Evolutionary conservation across 1,139 yeast genomes (phyloP), one percentile per base, ranked within the genome.

Genomic region (Blastobotrys indianensis): DNA sequence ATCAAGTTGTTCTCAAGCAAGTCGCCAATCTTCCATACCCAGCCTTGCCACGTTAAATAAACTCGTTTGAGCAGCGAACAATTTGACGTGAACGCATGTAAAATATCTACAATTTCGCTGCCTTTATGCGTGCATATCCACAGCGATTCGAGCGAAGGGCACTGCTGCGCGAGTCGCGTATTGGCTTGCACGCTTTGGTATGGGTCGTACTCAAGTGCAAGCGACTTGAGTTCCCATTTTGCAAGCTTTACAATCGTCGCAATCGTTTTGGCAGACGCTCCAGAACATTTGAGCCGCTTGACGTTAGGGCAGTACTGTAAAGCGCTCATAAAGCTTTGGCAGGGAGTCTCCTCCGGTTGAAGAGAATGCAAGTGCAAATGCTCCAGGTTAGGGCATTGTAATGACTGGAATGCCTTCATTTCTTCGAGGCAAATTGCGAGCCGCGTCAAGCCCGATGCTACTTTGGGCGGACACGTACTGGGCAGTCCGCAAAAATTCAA

Each of bases 11-110:
- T 13, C 23, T 44, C 47, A 13, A 44, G 28, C 12, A 44, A 28
- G 11, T 32, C 37, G 2, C 47, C 47, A 36, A 44, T 39, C 38
- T 40, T 39, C 47, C 47, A 44, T 13, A 44, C 47, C 47, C 47
- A 44, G 10, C 47, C 47, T 32, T 44, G 44, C 47, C 47, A 44
- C 12, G 47, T 44, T 25, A 44, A 33, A 25, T 44, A 44, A 8
- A 44, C 35, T 17, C 31, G 31, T n/a, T 39, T 9, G 15, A 44
- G 40, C 12, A 13, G 25, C 7, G 20, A 5, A 30, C 47, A 44
- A 8, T 28, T 44, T 25, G 43, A 40, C 4, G 43, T 40, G 32
- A 23, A 44, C 11, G 44, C 39, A 25, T 32, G 29, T 29, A 39
- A 28, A 36, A 44, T 44, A 13, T 44, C 39, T 13, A 35, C 20